phyloP scores from a whole-genome alignment of 306 rosid species.

The Ammopiptanthus mongolicus region DNA sequence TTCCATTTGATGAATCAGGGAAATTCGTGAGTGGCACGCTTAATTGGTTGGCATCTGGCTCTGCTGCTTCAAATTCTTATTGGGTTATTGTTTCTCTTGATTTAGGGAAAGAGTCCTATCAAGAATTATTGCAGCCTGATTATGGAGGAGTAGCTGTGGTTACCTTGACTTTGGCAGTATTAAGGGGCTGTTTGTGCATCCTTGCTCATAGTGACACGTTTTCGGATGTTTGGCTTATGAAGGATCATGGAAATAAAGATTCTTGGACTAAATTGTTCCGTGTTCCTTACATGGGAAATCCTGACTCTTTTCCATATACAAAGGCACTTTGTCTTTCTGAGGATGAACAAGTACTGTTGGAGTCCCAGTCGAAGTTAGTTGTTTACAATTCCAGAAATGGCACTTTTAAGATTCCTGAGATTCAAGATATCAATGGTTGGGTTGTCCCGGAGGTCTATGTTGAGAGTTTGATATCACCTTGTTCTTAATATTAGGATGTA shows the following conservation, averaged over 20 bases:
- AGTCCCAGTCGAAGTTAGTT: neutral
- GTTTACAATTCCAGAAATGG: slow-evolving; percentile 17
- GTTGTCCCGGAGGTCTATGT: neutral
- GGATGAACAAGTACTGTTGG: slow-evolving; percentile 21
- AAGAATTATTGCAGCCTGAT: slow-evolving; percentile 23
- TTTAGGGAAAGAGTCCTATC: slow-evolving; percentile 29
- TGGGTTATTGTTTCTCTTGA: slow-evolving; percentile 27
- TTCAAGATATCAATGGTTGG: neutral
- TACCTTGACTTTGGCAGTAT: neutral
- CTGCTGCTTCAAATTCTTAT: neutral
- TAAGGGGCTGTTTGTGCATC: slow-evolving; percentile 21
- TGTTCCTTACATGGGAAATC: neutral
- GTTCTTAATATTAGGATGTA: neutral
- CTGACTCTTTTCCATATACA: neutral
- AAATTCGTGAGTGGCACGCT: slow-evolving; percentile 30
- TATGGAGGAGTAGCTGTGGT: neutral
- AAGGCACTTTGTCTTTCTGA: slow-evolving; percentile 7
- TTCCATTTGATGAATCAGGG: neutral
- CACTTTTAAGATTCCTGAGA: neutral
- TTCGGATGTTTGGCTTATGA: slow-evolving; percentile 31
- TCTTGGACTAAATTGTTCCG: slow-evolving; percentile 33
- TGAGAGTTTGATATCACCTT: slow-evolving; percentile 39
- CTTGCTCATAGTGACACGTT: neutral
- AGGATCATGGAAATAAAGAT: slow-evolving; percentile 29
- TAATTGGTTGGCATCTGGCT: slow-evolving; percentile 17